Evolutionary conservation across 192 early-diverging fungal genomes (phyloP).

Genomic region (Podila clonocystis): DNA sequence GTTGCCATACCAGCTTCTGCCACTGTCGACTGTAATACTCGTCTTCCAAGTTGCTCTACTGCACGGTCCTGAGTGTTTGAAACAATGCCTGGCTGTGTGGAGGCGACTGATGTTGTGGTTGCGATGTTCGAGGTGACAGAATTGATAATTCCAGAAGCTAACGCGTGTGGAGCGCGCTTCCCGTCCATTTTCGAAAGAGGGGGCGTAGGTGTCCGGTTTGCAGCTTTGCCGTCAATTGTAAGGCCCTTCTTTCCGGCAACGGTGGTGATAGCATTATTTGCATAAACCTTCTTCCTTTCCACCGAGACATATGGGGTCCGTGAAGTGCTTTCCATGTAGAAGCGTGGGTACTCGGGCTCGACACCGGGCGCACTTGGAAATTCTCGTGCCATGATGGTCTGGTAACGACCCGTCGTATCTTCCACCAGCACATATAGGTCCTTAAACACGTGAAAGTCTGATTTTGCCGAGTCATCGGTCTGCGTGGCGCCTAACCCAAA

Average conservation of each 20-base stretch:
- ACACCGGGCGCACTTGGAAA: not conserved
- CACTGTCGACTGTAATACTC: slow-evolving; percentile 17
- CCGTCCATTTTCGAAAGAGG: not conserved
- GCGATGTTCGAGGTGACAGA: slow-evolving; percentile 24
- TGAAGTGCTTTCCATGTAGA: not conserved
- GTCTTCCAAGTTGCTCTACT: slow-evolving; percentile 32
- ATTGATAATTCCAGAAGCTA: slow-evolving; percentile 26
- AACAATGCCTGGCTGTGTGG: not conserved
- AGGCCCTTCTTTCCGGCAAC: not conserved
- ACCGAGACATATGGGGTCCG: not conserved
- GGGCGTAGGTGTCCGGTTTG: not conserved
- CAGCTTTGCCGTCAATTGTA: not conserved
- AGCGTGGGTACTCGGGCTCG: slow-evolving; percentile 9
- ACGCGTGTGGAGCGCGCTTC: slow-evolving; percentile 4
- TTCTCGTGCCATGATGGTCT: slow-evolving; percentile 25
- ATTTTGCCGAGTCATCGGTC: slow-evolving; percentile 6
- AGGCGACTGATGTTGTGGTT: slow-evolving; percentile 13
- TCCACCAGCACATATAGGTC: slow-evolving; percentile 25
- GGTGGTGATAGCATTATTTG: not conserved
- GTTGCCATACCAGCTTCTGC: slow-evolving; percentile 7
- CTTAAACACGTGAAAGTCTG: slow-evolving; percentile 27
- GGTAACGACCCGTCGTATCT: slow-evolving; percentile 22
- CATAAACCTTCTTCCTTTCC: not conserved
- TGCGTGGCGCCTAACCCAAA: slow-evolving; percentile 29
- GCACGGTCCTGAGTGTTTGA: slow-evolving; percentile 8